Base-by-base conservation (phyloP, 1,139 yeast species). In the Pichia terricola region DNA sequence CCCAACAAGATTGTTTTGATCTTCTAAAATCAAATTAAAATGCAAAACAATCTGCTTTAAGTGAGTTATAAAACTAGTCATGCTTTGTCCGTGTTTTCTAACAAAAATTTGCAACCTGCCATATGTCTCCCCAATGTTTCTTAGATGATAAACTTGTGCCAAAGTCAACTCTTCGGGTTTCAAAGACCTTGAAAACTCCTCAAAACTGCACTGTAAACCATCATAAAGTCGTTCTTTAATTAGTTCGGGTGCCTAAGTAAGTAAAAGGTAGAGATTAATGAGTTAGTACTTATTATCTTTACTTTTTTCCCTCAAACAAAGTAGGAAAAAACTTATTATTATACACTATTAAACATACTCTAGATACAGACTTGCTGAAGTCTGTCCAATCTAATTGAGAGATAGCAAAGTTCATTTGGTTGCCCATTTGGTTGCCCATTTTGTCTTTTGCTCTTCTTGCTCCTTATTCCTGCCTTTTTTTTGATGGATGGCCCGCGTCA, bases 401-500 rank as follows among this genome's bases (percentile, higher is more conserved):
- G 16, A 48, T 41, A 6, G 53, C 50, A 34, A 55, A 34, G 38
- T 51, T 54, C 40, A 41, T 35, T n/a, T 8, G 22, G 22, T 16
- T 16, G 22, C 22, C 22, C 40, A 41, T 35, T n/a, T 8, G 22
- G 22, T 16, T 16, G 22, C 22, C 22, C 22, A 16, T 16, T 16
- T 16, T 16, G 22, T 16, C 22, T 16, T 16, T 16, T 16, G 22
- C 22, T 16, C 22, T 16, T 16, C 22, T 16, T 16, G 22, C 22
- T 16, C 22, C 33, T 8, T 30, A 30, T 30, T 11, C 8, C 11
- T 11, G 2, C 33, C 11, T 30, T 8, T 11, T 37, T 44, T 50
- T 55, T 26, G 57, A 52, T 7, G 84, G 84, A 56, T 79, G 85
- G 0, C 82, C 81, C 55, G 77, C 83, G 50, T 78, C 70, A 5